Base-by-base conservation (phyloP, 208 protist species). In the Leishmania arabica region DNA sequence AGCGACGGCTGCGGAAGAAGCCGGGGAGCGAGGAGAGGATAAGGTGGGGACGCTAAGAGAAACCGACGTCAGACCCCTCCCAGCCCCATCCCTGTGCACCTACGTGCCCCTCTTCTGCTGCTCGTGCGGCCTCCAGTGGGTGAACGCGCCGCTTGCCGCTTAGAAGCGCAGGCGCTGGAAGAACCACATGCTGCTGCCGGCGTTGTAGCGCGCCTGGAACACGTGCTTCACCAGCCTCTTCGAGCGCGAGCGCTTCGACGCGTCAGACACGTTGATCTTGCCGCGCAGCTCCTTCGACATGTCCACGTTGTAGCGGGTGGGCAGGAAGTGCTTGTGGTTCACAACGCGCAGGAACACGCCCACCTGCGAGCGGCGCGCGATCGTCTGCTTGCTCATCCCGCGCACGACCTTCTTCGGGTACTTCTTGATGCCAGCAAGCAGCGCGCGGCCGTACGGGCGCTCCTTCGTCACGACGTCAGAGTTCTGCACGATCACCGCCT, bases 281-380 rank as follows among this genome's bases (percentile, higher is more conserved):
- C 94, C 94, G 90, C 94, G 91, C 83, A 98, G 90, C 84, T 98
- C 93, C 86, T 91, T 92, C 83, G 93, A 95, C 78, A 97, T 88
- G 91, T 98, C 94, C 88, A 98, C 91, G 93, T 98, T 96, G 89
- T 98, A 99, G 86, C 99, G 93, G 71, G 99, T 99, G 76, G 99
- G 98, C 93, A 99, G 98, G 85, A 99, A 92, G 96, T 99, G 99
- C 90, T 97, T 98, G 97, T 99, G 98, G 97, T 99, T 99, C 91
- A 99, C 91, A 54, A 99, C 91, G 89, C 99, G 99, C 79, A 99
- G 91, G 93, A 99, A 99, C 86, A 98, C 95, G 83, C 92, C 96
- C 60, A 99, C 90, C 81, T 93, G 90, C 75, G 97, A 98, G 86
- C 98, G 91, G 87, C 96, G 94, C 53, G 91, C 80, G 71, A 99